Evolutionary conservation across 2,329 filamentous ascomycete genomes (phyloP), one percentile per base, ranked within the genome.

Genomic region (Thermomyces lanuginosus): DNA sequence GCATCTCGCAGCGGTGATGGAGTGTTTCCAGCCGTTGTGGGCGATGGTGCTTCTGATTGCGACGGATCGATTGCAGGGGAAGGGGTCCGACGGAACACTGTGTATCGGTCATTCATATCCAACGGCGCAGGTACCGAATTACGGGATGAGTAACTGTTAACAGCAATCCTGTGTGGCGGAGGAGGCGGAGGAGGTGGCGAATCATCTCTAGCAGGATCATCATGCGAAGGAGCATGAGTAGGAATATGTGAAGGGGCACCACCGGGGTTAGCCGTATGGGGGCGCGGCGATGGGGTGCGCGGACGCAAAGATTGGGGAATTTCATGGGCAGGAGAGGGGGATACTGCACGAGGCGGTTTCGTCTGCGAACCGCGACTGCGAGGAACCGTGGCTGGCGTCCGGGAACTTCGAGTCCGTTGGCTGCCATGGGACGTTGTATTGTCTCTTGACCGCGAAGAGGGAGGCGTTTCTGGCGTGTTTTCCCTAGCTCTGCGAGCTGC

Each of bases 1-100:
- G 89, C 89, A 49, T 84, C 82, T 32, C 89, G 69, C 3, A 98
- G 59, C 0, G 89, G 89, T 2, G 89, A 95, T 1, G 89, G 89
- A 0, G 89, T 98, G 48, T 80, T 69, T 20, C 61, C 59, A 23
- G 64, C 69, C 2, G 78, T 72, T 4, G 81, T 83, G 3, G 71
- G 51, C 7, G 51, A 48, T n/a, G n/a, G n/a, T n/a, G n/a, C n/a
- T n/a, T n/a, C n/a, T n/a, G n/a, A n/a, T n/a, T 63, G 47, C 14
- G 51, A 40, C n/a, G n/a, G n/a, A n/a, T n/a, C n/a, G n/a, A n/a
- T n/a, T n/a, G 43, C 48, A 6, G 63, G 60, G 6, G 66, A 69
- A 5, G 61, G 58, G 6, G 56, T 60, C 36, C 63, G 48, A 11
- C 52, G 40, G 14, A 55, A 41, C 10, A 40, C 36, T 6, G 48